phyloP scores from a whole-genome alignment of 2,329 filamentous ascomycete genomes.

The Pseudogymnoascus sp. region DNA sequence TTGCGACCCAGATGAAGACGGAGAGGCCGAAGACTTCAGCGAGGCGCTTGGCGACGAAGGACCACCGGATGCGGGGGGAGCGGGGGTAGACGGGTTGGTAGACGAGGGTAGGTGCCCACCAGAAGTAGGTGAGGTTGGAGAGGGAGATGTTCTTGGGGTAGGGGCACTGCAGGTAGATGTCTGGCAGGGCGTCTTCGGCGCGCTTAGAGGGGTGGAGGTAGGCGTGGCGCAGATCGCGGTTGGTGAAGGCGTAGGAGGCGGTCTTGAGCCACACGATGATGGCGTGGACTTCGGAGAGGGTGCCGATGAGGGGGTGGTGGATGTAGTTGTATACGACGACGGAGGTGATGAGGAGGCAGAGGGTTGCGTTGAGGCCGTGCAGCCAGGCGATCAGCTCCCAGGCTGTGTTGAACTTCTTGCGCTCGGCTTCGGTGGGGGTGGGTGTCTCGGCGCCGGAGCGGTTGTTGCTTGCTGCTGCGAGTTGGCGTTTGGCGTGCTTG shows the following conservation, averaged over 20 bases:
- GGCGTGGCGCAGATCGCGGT: slow-evolving; percentile 86
- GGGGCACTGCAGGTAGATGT: slow-evolving; percentile 72
- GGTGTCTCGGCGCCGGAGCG: slow-evolving; percentile 26
- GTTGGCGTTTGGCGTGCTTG: slow-evolving; percentile 61
- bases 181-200: slow-evolving; percentile 62
- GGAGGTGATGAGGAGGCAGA: slow-evolving; percentile 73
- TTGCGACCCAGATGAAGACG: slow-evolving; percentile 91
- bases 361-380: slow-evolving; percentile 74
- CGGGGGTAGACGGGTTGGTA: slow-evolving; percentile 96
- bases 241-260: slow-evolving; percentile 91
- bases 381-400: slow-evolving; percentile 75
- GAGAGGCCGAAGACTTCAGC: slow-evolving; percentile 68
- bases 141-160: slow-evolving; percentile 90
- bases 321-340: slow-evolving; percentile 84
- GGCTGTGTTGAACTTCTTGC: slow-evolving; percentile 59
- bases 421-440: slow-evolving; percentile 47
- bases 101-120: slow-evolving; percentile 92
- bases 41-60: slow-evolving; percentile 76
- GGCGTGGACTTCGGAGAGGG: slow-evolving; percentile 80
- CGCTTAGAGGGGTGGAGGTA: slow-evolving; percentile 66
- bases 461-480: slow-evolving; percentile 47
- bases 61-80: slow-evolving; percentile 71
- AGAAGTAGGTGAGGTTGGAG: slow-evolving; percentile 84
- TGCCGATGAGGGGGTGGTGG: slow-evolving; percentile 88
- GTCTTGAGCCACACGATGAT: slow-evolving; percentile 96